These are phyloP conservation scores for Monilinia fructicola DNA, from an alignment of 2,329 filamentous ascomycete species.

Conservation along the genomic window DNA sequence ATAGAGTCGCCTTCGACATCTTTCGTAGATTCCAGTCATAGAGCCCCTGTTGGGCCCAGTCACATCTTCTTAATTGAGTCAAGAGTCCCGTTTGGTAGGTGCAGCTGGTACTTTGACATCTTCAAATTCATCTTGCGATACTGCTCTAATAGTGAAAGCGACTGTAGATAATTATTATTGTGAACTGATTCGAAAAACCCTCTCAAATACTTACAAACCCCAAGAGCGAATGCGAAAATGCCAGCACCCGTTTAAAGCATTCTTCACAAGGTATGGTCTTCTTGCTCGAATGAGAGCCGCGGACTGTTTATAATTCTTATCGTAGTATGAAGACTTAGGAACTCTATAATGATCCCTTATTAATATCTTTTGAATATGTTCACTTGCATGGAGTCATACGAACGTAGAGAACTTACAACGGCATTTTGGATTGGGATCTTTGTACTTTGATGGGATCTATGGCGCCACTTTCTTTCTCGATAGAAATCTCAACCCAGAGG, in stretches of 20 bases:
- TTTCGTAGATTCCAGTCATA: neutral
- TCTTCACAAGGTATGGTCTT: conserved; percentile 88
- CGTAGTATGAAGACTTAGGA: conserved; percentile 83
- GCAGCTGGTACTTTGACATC: conserved; percentile 84
- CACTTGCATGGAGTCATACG: neutral
- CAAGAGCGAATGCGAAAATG: conserved; percentile 72
- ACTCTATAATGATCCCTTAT: conserved; percentile 44
- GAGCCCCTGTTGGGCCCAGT: neutral
- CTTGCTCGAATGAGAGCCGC: conserved; percentile 88
- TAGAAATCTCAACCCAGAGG: conserved; percentile 1
- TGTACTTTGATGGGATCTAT: conserved; percentile 7
- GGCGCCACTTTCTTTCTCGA: conserved; percentile 24
- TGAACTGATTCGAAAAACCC: neutral
- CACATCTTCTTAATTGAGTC: neutral
- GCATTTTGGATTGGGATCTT: conserved; percentile 14
- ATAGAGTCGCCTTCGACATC: neutral
- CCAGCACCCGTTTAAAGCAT: conserved; percentile 78
- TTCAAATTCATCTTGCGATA: conserved; percentile 95
- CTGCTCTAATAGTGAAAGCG: conserved; percentile 72
- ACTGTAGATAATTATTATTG: conserved; percentile 47
- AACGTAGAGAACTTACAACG: conserved; percentile 14
- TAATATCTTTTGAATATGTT: neutral
- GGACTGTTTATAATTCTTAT: conserved; percentile 79
- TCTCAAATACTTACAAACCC: conserved; percentile 73
- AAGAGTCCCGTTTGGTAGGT: conserved; percentile 25